These are phyloP conservation scores for Clarireedia sp. DNA, from an alignment of 2,329 filamentous ascomycete genomes.

Conservation along the genomic window DNA sequence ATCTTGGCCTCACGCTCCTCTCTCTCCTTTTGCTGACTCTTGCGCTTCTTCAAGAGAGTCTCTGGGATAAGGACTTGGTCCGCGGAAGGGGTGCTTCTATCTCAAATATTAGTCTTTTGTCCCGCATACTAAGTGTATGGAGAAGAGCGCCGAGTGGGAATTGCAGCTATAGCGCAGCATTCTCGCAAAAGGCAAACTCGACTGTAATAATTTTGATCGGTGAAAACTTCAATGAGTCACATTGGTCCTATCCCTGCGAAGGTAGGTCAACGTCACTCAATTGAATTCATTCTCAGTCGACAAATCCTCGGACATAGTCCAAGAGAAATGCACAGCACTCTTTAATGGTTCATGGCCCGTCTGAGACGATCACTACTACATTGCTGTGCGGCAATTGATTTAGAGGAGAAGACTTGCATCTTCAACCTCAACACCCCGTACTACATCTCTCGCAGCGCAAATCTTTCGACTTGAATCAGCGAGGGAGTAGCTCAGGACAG, in stretches of 20 bases:
- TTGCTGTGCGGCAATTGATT: slow-evolving; percentile 59
- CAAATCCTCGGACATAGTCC: slow-evolving; percentile 59
- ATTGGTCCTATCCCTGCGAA: slow-evolving; percentile 21
- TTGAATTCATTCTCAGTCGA: slow-evolving; percentile 55
- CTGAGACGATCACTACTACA: slow-evolving; percentile 23
- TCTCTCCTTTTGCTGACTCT: slow-evolving; percentile 98
- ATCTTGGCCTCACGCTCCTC: slow-evolving; percentile 74
- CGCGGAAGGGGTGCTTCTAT: slow-evolving; percentile 83
- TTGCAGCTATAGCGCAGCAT: slow-evolving; percentile 86
- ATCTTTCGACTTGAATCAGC: slow-evolving; percentile 39
- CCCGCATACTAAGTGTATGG: slow-evolving; percentile 55
- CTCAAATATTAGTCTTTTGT: slow-evolving; percentile 68
- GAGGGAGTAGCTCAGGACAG: slow-evolving; percentile 58
- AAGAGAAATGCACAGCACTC: slow-evolving; percentile 36
- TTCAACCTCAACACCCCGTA: slow-evolving; percentile 76
- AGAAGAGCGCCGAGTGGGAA: slow-evolving; percentile 79
- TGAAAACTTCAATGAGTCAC: slow-evolving; percentile 42
- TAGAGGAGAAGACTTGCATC: slow-evolving; percentile 58
- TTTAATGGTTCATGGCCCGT: slow-evolving; percentile 16
- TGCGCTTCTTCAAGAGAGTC: slow-evolving; percentile 99
- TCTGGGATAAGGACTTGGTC: slow-evolving; percentile 96
- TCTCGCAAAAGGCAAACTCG: slow-evolving; percentile 83
- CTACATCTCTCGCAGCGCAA: slow-evolving; percentile 51
- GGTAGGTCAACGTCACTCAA: slow-evolving; percentile 15
- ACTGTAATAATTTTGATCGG: slow-evolving; percentile 66